Percentiles rank a stretch among this genome's conserved stretches.
Conservation (phyloP, 345 rosid genomes). For the rapeseed (Brassica napus) region Da-Ae NC_063434.1:3292501-3293000, state of each 20-base stretch:
- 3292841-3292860: slow-evolving; percentile 58
- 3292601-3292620: slow-evolving; percentile 5
- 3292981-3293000: slow-evolving; percentile 65
- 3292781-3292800: slow-evolving; percentile 66
- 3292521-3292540: background rate
- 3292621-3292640: slow-evolving; percentile 14
- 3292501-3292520: background rate
- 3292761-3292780: slow-evolving; percentile 81
- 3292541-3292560: background rate
- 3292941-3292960: slow-evolving; percentile 74
- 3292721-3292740: slow-evolving; percentile 56
- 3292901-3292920: slow-evolving; percentile 83
- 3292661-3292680: background rate
- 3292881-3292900: slow-evolving; percentile 65
- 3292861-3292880: slow-evolving; percentile 63
- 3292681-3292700: background rate
- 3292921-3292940: slow-evolving; percentile 70
- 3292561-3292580: slow-evolving; percentile 19
- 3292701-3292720: background rate
- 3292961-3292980: slow-evolving; percentile 72
- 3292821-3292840: slow-evolving; percentile 86
- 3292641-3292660: background rate
- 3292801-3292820: slow-evolving; percentile 77
- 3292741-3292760: slow-evolving; percentile 59
- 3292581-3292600: slow-evolving; percentile 3